Percentiles rank a stretch among this genome's conserved stretches.
Conservation (phyloP, 768 basidiomycete species). For the Dictyophora rubrovolvata region DNA sequence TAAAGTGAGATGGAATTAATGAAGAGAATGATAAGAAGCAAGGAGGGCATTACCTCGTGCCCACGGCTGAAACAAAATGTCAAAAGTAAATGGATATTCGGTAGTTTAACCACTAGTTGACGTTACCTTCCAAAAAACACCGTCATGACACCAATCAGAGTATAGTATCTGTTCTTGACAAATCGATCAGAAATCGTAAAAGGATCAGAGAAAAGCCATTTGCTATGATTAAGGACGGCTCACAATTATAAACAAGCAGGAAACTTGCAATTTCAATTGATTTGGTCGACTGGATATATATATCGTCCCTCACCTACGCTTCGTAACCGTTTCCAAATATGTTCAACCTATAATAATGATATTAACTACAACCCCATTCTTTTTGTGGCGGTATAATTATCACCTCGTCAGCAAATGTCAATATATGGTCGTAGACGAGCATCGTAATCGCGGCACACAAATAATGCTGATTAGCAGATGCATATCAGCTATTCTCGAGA, state of each 20-base stretch:
- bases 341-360: neutral
- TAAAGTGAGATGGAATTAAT: too few species aligned
- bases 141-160: neutral
- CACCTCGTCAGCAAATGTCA: constrained; percentile 2
- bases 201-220: neutral
- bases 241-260: neutral
- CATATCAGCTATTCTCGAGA: neutral
- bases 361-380: neutral
- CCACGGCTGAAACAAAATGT: neutral
- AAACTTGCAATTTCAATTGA: neutral
- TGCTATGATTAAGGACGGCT: neutral
- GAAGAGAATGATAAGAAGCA: too few species aligned
- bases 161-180: neutral
- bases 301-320: neutral
- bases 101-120: neutral
- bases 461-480: neutral
- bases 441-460: neutral
- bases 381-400: neutral
- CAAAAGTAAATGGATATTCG: neutral
- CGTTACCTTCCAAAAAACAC: neutral
- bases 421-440: constrained; percentile 1
- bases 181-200: neutral
- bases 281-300: neutral
- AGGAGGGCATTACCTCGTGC: neutral
- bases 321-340: neutral